phyloP scores from a whole-genome alignment of 169 alveolate species.

The Perkinsus marinus region DNA sequence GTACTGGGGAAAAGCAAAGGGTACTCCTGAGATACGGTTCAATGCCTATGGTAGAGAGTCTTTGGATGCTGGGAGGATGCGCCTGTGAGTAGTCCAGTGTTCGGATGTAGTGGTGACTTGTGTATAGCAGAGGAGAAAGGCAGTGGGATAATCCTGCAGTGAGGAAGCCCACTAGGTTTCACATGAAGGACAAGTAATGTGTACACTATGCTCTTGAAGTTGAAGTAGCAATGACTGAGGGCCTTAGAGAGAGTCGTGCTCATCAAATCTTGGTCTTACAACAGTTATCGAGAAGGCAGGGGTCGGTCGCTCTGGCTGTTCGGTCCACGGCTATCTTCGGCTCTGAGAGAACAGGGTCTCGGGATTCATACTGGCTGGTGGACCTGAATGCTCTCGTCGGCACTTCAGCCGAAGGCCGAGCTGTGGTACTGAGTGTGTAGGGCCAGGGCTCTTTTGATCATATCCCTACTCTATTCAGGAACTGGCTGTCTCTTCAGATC shows the following conservation, averaged over 20 bases:
- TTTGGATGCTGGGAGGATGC: neutral
- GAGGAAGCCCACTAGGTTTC: too few relatives aligned
- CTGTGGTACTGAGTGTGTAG: neutral
- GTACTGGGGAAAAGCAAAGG: neutral
- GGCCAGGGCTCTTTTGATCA: neutral
- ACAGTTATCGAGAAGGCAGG: neutral
- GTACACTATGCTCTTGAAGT: too few relatives aligned
- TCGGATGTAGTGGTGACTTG: neutral
- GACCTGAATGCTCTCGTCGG: too few relatives aligned
- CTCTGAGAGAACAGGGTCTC: neutral
- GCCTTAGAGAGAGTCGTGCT: neutral
- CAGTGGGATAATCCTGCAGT: neutral
- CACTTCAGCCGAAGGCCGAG: too few relatives aligned
- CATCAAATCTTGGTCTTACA: neutral
- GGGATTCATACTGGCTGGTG: too few relatives aligned
- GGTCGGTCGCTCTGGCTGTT: neutral
- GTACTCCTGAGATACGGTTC: neutral
- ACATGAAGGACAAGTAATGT: too few relatives aligned
- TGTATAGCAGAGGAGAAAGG: neutral
- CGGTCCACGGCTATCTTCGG: neutral
- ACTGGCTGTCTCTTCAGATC: neutral
- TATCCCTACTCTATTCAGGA: neutral
- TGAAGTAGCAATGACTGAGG: neutral
- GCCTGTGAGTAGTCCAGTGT: neutral
- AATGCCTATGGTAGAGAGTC: neutral